Evolutionary conservation across 202 grass and related monocot genomes (phyloP).

Genomic region (Zoysia matrella): DNA sequence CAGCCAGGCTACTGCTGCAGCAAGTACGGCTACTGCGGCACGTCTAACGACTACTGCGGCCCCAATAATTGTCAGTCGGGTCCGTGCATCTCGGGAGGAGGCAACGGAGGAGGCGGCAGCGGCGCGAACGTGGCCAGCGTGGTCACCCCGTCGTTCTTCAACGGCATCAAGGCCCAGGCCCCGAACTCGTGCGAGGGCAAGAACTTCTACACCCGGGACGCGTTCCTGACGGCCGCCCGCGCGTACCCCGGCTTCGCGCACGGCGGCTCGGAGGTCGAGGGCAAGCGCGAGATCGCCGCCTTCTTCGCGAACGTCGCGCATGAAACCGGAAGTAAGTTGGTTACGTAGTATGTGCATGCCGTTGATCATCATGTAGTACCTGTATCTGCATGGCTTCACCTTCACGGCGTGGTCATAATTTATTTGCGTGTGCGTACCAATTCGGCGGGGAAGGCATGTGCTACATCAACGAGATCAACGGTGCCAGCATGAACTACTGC

Average conservation of each 20-base stretch:
- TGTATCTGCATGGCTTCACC: too few species aligned
- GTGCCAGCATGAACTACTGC: conserved; percentile 51
- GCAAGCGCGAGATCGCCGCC: conserved; percentile 79
- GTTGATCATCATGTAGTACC: too few species aligned
- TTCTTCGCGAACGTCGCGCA: conserved; percentile 79
- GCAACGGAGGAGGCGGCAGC: background rate
- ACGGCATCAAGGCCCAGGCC: conserved; percentile 62
- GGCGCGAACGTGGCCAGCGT: conserved; percentile 51
- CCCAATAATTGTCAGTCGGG: conserved; percentile 31
- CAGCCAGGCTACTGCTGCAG: conserved; percentile 58
- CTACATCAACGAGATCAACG: conserved; percentile 71
- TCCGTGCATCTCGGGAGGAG: conserved; percentile 38
- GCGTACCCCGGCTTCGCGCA: conserved; percentile 43
- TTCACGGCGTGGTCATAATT: too few species aligned
- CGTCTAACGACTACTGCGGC: conserved; percentile 47
- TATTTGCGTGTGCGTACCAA: too few species aligned
- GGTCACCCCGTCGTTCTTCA: conserved; percentile 64
- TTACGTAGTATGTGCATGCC: too few species aligned
- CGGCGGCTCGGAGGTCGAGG: conserved; percentile 23
- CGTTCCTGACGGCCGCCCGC: conserved; percentile 48
- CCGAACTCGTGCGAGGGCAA: conserved; percentile 50
- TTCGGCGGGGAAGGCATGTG: conserved; percentile 39
- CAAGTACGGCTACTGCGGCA: conserved; percentile 61
- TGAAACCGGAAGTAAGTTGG: conserved; percentile 70
- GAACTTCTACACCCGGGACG: conserved; percentile 61